A percentile compares a stretch with the other conserved stretches of the same genome.
Evolutionary conservation across 352 stramenopile genomes (phyloP).

Genomic region (Blastocystis hominis): DNA sequence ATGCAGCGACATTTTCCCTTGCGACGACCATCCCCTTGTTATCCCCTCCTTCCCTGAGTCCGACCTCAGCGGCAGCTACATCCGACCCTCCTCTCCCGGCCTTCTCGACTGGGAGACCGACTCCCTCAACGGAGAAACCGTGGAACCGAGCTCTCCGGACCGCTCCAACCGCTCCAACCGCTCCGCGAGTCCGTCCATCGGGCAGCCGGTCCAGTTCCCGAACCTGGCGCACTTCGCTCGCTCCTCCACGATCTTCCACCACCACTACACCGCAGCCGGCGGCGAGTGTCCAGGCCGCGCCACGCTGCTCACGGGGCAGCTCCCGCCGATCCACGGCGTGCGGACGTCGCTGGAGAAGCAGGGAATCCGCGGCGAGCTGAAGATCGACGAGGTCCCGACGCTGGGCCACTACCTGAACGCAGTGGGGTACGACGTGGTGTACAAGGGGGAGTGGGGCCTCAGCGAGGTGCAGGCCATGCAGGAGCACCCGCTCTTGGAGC

Average conservation of each 20-base stretch:
- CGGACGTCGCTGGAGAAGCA: slow-evolving; percentile 4
- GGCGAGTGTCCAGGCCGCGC: slow-evolving; percentile 20
- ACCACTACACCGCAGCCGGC: slow-evolving; percentile 36
- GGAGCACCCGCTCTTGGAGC: slow-evolving; percentile 23
- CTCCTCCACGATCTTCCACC: neutral
- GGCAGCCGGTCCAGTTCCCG: neutral
- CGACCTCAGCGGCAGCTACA: slow-evolving; percentile 19
- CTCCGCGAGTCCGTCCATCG: slow-evolving; percentile 6
- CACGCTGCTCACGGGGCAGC: slow-evolving; percentile 19
- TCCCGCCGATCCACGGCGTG: slow-evolving; percentile 28
- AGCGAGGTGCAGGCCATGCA: slow-evolving; percentile 39
- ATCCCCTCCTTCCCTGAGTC: slow-evolving; percentile 24
- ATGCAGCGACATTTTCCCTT: slow-evolving; percentile 11
- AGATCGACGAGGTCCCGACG: slow-evolving; percentile 37
- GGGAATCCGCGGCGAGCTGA: neutral
- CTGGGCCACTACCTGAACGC: slow-evolving; percentile 37
- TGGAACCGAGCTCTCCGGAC: neutral
- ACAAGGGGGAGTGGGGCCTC: slow-evolving; percentile 52
- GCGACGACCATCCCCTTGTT: slow-evolving; percentile 4
- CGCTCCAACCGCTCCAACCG: neutral
- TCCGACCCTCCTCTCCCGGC: neutral
- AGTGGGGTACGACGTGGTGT: slow-evolving; percentile 39
- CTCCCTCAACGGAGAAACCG: neutral
- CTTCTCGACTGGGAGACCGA: neutral
- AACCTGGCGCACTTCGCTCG: slow-evolving; percentile 33